Conservation (phyloP, 2,329 filamentous ascomycete species). For the Fusarium tanahbumbuense region DNA sequence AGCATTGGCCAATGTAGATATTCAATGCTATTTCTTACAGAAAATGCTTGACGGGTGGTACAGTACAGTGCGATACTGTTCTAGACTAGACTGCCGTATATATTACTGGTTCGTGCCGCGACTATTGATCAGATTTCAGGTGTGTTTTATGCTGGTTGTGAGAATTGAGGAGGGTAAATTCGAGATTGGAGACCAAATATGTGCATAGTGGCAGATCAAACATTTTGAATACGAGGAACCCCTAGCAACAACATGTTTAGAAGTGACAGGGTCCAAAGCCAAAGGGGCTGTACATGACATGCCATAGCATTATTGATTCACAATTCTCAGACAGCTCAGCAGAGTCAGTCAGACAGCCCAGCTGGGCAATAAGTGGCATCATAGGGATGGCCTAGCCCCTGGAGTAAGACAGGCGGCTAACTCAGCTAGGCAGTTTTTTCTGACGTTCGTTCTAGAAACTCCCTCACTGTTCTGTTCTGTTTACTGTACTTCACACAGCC, state of each 20-base stretch:
- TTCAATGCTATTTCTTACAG: conserved; percentile 23
- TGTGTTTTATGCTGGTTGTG: conserved; percentile 27
- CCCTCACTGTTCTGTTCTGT: not conserved
- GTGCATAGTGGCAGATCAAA: conserved; percentile 29
- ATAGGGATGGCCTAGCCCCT: not conserved
- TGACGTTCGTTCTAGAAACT: conserved; percentile 1
- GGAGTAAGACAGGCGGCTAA: conserved; percentile 5
- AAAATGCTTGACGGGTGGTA: conserved; percentile 11
- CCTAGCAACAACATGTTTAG: conserved; percentile 17
- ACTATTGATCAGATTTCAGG: conserved; percentile 28
- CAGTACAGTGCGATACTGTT: not conserved
- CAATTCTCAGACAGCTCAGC: conserved; percentile 5
- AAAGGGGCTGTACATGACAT: conserved; percentile 1
- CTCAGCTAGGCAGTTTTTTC: not conserved
- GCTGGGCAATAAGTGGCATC: conserved; percentile 9
- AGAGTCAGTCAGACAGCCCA: not conserved
- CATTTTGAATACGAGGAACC: conserved; percentile 33
- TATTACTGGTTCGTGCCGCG: conserved; percentile 14
- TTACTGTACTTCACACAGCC: conserved; percentile 12
- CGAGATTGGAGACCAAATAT: conserved; percentile 20
- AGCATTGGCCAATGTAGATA: conserved; percentile 35
- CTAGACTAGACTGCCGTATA: not conserved
- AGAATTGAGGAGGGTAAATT: conserved; percentile 4
- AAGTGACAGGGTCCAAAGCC: conserved; percentile 16
- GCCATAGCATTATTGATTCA: conserved; percentile 10